Percentiles rank a stretch among this genome's conserved stretches.
Evolutionary conservation across 805 yeast species (phyloP).

Genomic region (Brettanomyces bruxellensis): DNA sequence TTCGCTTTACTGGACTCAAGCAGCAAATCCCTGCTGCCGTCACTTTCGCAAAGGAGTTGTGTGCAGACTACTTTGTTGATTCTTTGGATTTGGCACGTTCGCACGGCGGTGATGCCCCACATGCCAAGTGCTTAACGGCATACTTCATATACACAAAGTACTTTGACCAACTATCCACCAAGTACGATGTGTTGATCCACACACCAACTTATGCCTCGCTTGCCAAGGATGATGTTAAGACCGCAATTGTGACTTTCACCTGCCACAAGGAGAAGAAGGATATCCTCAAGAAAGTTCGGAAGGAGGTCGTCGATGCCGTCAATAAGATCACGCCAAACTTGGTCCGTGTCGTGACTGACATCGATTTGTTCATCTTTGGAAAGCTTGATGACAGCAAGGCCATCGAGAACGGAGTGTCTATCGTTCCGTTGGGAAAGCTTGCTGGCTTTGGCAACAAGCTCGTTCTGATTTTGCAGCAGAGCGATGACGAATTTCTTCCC

Average conservation of each 20-base stretch:
- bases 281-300: slow-evolving; percentile 55
- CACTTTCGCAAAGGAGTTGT: slow-evolving; percentile 46
- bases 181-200: slow-evolving; percentile 33
- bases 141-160: slow-evolving; percentile 48
- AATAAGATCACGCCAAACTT: slow-evolving; percentile 64
- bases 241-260: slow-evolving; percentile 55
- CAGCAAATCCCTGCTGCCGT: slow-evolving; percentile 53
- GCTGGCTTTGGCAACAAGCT: slow-evolving; percentile 36
- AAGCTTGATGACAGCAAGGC: slow-evolving; percentile 38
- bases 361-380: slow-evolving; percentile 51
- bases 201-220: slow-evolving; percentile 40
- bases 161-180: slow-evolving; percentile 35
- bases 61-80: slow-evolving; percentile 53
- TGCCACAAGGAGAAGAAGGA: slow-evolving; percentile 37
- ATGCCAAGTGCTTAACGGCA: slow-evolving; percentile 68
- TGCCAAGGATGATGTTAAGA: slow-evolving; percentile 26
- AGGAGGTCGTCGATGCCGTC: slow-evolving; percentile 62
- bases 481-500: slow-evolving; percentile 66
- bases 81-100: slow-evolving; percentile 80
- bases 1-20: slow-evolving; percentile 55
- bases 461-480: slow-evolving; percentile 44
- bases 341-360: slow-evolving; percentile 48
- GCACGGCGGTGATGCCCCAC: slow-evolving; percentile 69
- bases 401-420: slow-evolving; percentile 38
- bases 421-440: slow-evolving; percentile 49